A percentile compares a stretch with the other conserved stretches of the same genome.
phyloP scores from a whole-genome alignment of 1,284 basidiomycete genomes.

The Ustilago bromivora region DNA sequence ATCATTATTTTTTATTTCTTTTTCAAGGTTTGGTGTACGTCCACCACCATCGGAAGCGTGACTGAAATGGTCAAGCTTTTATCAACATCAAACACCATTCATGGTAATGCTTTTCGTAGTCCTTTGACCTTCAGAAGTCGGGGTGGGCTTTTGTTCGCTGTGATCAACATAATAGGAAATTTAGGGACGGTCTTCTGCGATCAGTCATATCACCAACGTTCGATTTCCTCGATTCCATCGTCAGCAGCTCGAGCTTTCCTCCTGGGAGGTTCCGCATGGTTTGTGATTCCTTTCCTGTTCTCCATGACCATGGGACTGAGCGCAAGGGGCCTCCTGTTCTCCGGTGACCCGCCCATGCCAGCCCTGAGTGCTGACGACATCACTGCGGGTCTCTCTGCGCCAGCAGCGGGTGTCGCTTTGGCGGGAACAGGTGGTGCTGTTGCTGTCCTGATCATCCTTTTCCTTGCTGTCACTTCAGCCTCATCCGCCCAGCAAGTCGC shows the following conservation, averaged over 20 bases:
- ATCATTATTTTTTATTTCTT: constrained; percentile 72
- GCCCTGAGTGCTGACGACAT: constrained; percentile 52
- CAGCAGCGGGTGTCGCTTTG: constrained; percentile 77
- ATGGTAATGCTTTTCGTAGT: constrained; percentile 76
- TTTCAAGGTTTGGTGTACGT: constrained; percentile 80
- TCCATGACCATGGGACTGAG: constrained; percentile 75
- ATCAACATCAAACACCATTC: constrained; percentile 72
- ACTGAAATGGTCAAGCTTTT: constrained; percentile 72
- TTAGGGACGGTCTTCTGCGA: constrained; percentile 77
- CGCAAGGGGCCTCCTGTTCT: constrained; percentile 72
- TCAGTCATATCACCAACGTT: constrained; percentile 77
- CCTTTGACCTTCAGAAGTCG: constrained; percentile 83
- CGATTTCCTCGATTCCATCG: constrained; percentile 84
- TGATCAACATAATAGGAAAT: constrained; percentile 78
- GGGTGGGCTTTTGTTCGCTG: constrained; percentile 86
- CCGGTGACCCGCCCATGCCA: constrained; percentile 56
- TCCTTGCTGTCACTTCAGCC: constrained; percentile 78
- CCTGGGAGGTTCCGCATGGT: constrained; percentile 83
- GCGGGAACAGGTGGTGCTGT: constrained; percentile 78
- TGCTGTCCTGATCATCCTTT: constrained; percentile 81
- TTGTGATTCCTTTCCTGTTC: constrained; percentile 76
- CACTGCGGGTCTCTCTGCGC: constrained; percentile 62
- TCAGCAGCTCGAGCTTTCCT: constrained; percentile 89
- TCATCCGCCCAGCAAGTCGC: constrained; percentile 91
- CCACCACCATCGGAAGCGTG: constrained; percentile 58